A percentile compares a stretch with the other conserved stretches of the same genome.
Conservation (phyloP, 169 alveolate genomes). For the Plasmodium vivax region DNA sequence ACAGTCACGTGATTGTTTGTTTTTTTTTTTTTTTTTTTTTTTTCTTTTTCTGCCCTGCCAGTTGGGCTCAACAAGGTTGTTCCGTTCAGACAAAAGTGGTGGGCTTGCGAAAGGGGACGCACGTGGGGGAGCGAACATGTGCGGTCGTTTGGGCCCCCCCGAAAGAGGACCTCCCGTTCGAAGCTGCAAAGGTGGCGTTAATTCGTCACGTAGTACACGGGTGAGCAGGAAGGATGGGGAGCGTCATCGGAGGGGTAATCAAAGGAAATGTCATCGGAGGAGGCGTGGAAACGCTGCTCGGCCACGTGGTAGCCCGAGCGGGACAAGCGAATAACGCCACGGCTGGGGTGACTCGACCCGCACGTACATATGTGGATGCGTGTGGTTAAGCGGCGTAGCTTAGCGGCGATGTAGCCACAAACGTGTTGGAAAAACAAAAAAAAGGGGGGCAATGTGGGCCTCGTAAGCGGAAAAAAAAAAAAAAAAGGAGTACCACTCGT, state of each 20-base stretch:
- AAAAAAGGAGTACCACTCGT: neutral
- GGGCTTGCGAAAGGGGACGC: neutral
- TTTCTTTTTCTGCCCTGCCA: neutral
- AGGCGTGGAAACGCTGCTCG: neutral
- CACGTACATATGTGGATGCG: neutral
- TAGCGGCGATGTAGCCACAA: neutral
- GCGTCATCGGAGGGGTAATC: too few species aligned
- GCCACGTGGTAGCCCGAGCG: neutral
- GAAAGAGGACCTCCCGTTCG: neutral
- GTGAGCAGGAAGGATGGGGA: neutral
- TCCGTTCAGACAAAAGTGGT: neutral
- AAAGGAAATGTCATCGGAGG: neutral
- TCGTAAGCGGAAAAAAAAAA: too few species aligned
- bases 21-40: too few species aligned
- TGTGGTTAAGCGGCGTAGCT: neutral
- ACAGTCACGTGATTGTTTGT: neutral
- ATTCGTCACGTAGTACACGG: neutral
- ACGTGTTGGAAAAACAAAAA: too few species aligned
- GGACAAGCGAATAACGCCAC: neutral
- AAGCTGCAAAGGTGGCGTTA: neutral
- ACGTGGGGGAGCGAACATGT: neutral
- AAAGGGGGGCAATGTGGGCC: too few species aligned
- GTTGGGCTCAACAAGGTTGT: neutral
- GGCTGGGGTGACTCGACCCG: neutral
- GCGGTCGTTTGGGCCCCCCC: neutral